These are phyloP conservation scores for Lepidopterella palustris DNA, from an alignment of 495 filamentous ascomycete genomes.

Conservation along the genomic window DNA sequence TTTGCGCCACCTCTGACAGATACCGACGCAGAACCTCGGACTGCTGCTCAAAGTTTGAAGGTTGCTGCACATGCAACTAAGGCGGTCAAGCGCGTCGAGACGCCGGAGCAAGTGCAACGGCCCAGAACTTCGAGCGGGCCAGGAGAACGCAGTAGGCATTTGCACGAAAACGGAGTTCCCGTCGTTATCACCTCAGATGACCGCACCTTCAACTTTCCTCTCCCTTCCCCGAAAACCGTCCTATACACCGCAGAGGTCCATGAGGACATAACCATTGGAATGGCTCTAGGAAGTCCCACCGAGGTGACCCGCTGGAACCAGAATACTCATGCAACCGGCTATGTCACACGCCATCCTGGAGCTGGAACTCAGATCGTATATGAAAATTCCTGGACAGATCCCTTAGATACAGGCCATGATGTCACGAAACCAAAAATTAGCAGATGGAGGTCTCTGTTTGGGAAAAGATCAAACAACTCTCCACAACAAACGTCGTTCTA, in stretches of 20 bases:
- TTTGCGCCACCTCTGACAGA: constrained; percentile 12
- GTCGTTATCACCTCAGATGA: constrained; percentile 3
- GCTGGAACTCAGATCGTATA: constrained; percentile 23
- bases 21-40: neutral
- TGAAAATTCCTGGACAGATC: constrained; percentile 11
- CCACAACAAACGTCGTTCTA: constrained; percentile 31
- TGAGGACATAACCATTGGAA: constrained; percentile 42
- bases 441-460: constrained; percentile 52
- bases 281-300: constrained; percentile 50
- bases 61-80: constrained; percentile 21
- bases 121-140: constrained; percentile 22
- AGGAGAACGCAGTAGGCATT: constrained; percentile 20
- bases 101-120: constrained; percentile 23
- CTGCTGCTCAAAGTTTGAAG: constrained; percentile 24
- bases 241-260: constrained; percentile 27
- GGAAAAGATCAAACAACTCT: constrained; percentile 39
- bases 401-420: constrained; percentile 20
- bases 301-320: constrained; percentile 29
- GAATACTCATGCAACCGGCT: constrained; percentile 21
- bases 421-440: constrained; percentile 42
- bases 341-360: constrained; percentile 12
- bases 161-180: constrained; percentile 29
- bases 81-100: constrained; percentile 11
- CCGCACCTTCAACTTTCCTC: constrained; percentile 10
- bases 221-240: constrained; percentile 16